Evolutionary conservation across 305 asterid species (phyloP), one percentile per base, ranked within the genome.

Genomic region (Euphrasia arctica): DNA sequence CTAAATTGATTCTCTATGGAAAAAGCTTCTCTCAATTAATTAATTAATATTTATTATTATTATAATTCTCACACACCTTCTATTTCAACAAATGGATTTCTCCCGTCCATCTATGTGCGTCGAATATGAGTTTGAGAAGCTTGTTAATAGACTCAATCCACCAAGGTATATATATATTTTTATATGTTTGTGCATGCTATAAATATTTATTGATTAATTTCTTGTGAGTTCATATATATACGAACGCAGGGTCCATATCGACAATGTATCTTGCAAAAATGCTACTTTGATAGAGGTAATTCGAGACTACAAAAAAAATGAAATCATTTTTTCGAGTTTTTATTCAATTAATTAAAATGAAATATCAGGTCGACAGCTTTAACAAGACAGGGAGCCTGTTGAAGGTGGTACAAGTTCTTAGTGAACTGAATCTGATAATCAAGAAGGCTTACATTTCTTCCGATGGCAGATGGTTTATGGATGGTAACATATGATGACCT

Each of bases 401-500:
- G 77, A 77, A 79, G 62, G 98, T 92, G 41, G 93, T 84, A n/a
- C 96, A 89, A 73, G 96, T 87, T 77, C 91, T 92, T 72, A 78
- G 80, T 69, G 97, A 92, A 84, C 64, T 89, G 81, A 82, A 85
- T 80, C 78, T 89, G 70, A 77, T 85, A 39, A 79, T 89, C 58
- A 84, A 58, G 57, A 80, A 86, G 74, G 98, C 98, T 69, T 88
- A 88, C 75, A 88, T 88, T 75, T 77, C 94, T 67, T 88, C 91
- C n/a, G 96, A 85, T 76, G 96, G 88, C 27, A 89, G 66, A 72
- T 85, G 96, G 91, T 88, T 88, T 64, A 88, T 83, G 94, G 96
- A 88, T 80, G 94, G 96, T 88, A 32, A 76, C 54, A 9, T 28
- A 11, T 47, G 34, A 32, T 9, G 47, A 18, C 22, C 22, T 12